Evolutionary conservation across 2,329 filamentous ascomycete species (phyloP).

Genomic region (Monilinia fructigena): DNA sequence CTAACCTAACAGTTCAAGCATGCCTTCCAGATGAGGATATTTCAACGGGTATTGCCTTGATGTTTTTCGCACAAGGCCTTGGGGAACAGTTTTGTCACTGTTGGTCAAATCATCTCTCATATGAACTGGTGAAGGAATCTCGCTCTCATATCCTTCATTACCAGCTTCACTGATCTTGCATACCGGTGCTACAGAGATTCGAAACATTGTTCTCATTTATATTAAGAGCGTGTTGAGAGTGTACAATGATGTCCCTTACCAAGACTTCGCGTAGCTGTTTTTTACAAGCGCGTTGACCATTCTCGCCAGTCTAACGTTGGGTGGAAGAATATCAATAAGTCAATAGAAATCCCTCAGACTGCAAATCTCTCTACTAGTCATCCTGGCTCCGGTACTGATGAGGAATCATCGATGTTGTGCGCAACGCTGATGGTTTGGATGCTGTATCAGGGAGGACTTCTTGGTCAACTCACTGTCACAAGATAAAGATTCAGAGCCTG

Average conservation of each 20-base stretch:
- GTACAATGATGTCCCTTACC: constrained; percentile 54
- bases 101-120: constrained; percentile 35
- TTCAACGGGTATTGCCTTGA: constrained; percentile 38
- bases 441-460: background rate
- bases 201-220: constrained; percentile 42
- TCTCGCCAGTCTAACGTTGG: constrained; percentile 50
- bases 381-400: constrained; percentile 2
- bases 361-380: background rate
- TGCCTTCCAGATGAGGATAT: constrained; percentile 35
- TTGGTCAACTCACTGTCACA: background rate
- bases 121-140: constrained; percentile 34
- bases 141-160: constrained; percentile 19
- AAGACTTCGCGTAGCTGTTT: constrained; percentile 51
- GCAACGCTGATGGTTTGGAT: background rate
- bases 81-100: constrained; percentile 43
- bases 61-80: constrained; percentile 42
- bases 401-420: background rate
- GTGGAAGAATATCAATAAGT: constrained; percentile 57
- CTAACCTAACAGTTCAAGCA: constrained; percentile 36
- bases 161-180: constrained; percentile 28
- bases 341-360: constrained; percentile 28
- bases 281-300: constrained; percentile 50
- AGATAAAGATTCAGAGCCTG: background rate
- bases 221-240: constrained; percentile 49
- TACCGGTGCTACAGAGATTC: constrained; percentile 53